These are phyloP conservation scores for Skeletonema grethae DNA, from an alignment of 108 stramenopile species.

Conservation along the genomic window DNA sequence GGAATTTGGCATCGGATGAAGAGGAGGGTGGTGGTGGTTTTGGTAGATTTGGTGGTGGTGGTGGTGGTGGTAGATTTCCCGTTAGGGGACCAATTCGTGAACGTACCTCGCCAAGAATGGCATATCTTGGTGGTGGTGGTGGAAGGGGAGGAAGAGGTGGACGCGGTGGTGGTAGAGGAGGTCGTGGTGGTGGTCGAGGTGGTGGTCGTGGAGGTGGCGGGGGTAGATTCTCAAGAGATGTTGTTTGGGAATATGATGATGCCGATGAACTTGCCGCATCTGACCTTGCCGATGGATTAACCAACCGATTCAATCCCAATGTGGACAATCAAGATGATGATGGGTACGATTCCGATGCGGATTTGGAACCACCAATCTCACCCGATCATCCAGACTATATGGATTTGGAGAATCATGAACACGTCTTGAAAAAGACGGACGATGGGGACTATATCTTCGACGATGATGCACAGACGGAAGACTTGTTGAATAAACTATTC, in stretches of 20 bases:
- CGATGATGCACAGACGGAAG: slow-evolving; percentile 13
- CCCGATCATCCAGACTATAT: slow-evolving; percentile 40
- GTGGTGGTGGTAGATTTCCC: not conserved
- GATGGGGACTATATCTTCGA: slow-evolving; percentile 38
- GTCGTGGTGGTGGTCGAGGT: not conserved
- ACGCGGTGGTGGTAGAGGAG: not conserved
- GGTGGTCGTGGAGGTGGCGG: not conserved
- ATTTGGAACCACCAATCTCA: slow-evolving; percentile 30
- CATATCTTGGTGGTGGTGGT: not conserved
- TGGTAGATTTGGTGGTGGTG: slow-evolving; percentile 3
- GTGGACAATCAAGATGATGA: slow-evolving; percentile 44
- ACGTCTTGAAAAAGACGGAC: slow-evolving; percentile 25
- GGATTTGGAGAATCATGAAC: slow-evolving; percentile 50
- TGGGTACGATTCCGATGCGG: slow-evolving; percentile 50
- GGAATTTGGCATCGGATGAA: slow-evolving; percentile 13
- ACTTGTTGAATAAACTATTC: not conserved
- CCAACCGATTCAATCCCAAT: slow-evolving; percentile 1
- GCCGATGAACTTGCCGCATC: slow-evolving; percentile 5
- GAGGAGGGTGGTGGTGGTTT: slow-evolving; percentile 9
- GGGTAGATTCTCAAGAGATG: not conserved
- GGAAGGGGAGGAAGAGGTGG: not conserved
- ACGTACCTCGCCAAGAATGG: slow-evolving; percentile 5
- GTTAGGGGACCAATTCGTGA: slow-evolving; percentile 10
- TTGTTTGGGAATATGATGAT: not conserved
- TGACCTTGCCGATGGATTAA: not conserved